Conservation (phyloP, 805 yeast genomes). For the Hanseniaspora taiwanica region DNA sequence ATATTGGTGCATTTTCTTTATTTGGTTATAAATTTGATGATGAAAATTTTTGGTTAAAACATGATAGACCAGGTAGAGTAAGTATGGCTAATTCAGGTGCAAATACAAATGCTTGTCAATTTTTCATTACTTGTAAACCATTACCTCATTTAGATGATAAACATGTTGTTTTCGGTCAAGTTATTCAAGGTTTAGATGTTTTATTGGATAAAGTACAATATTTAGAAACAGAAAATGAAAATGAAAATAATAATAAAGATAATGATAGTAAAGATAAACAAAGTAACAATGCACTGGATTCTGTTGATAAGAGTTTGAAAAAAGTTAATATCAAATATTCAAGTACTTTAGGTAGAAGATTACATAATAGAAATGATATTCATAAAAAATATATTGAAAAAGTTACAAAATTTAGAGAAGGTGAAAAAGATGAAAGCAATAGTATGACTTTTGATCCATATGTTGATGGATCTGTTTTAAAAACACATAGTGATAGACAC, state of each 20-base stretch:
- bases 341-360: constrained; percentile 18
- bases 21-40: constrained; percentile 64
- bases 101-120: constrained; percentile 58
- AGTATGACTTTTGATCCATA: constrained; percentile 4
- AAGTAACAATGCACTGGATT: too few species aligned
- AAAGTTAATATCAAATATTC: constrained; percentile 29
- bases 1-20: constrained; percentile 70
- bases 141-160: constrained; percentile 38
- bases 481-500: constrained; percentile 2
- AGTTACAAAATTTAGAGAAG: constrained; percentile 16
- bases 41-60: constrained; percentile 60
- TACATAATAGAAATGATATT: constrained; percentile 10
- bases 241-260: too few species aligned
- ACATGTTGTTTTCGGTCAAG: constrained; percentile 73
- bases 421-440: constrained; percentile 10
- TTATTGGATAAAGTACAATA: constrained; percentile 48
- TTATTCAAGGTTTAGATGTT: constrained; percentile 46
- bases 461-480: constrained; percentile 1
- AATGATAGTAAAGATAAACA: too few species aligned
- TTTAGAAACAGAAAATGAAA: constrained; percentile 31
- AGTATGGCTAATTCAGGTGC: constrained; percentile 65
- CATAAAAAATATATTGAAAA: constrained; percentile 15
- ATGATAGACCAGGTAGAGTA: constrained; percentile 54
- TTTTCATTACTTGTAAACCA: constrained; percentile 49
- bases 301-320: constrained; percentile 31